Conservation (phyloP, 805 yeast genomes). For the Candida arabinofermentans region DNA sequence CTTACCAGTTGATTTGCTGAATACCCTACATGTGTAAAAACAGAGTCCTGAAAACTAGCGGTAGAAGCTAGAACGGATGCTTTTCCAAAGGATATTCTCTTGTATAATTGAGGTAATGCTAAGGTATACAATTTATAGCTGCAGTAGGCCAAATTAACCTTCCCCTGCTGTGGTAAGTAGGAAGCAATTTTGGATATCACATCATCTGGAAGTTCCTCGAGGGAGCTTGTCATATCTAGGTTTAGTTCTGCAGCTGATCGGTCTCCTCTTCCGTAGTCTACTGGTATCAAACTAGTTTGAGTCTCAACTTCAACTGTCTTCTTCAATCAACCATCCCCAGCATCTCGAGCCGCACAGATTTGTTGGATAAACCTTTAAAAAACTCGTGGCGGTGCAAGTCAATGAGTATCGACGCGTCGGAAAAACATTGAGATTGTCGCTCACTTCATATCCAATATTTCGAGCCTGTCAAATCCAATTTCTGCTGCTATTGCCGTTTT, state of each 20-base stretch:
- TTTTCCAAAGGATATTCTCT: conserved; percentile 32
- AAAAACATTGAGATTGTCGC: too few species aligned
- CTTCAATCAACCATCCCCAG: too few species aligned
- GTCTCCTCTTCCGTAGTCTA: too few species aligned
- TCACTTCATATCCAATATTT: too few species aligned
- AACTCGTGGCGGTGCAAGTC: too few species aligned
- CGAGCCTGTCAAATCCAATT: not conserved
- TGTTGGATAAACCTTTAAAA: too few species aligned
- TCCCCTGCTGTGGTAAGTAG: conserved; percentile 38
- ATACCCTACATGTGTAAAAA: conserved; percentile 37
- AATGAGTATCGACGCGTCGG: too few species aligned
- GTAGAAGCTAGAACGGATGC: conserved; percentile 29
- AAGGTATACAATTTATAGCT: conserved; percentile 29
- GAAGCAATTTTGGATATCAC: conserved; percentile 19
- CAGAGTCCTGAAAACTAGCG: conserved; percentile 32
- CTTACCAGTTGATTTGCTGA: conserved; percentile 31
- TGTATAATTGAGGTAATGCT: conserved; percentile 34
- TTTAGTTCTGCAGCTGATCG: too few species aligned
- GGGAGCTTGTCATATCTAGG: conserved; percentile 4
- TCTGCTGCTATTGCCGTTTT: not conserved
- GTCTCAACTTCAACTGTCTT: too few species aligned
- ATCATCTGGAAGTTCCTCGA: conserved; percentile 20
- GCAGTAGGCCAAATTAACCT: conserved; percentile 30
- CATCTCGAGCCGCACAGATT: too few species aligned
- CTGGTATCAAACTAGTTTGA: too few species aligned